Evolutionary conservation across 345 rosid species (phyloP), one percentile per base, ranked within the genome.

Genomic region (Citrus glauca): DNA sequence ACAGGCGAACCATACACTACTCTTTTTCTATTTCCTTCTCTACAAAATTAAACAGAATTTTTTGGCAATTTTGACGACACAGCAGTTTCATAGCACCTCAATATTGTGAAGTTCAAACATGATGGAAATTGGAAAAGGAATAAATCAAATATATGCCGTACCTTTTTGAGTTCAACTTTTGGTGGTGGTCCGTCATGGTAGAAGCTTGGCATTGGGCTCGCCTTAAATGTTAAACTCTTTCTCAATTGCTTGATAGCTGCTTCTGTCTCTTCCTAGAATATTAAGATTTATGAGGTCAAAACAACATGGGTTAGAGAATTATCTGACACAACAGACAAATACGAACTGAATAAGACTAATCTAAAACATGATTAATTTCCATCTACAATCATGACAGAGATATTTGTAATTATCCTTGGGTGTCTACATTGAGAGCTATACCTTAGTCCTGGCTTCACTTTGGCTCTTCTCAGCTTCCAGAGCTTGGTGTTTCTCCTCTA

Each of bases 151-250:
- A 6, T n/a, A 62, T 40, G 13, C 19, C 55, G 72, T 89, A 93
- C 98, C 97, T 95, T 95, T 84, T 90, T 93, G 70, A 88, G 91
- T 82, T 90, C 93, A 78, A 80, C 88, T 86, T 91, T 92, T 57
- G 97, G 95, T 56, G 98, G 97, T 71, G 97, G 94, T 69, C 94
- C 92, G 72, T 93, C 98, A 4, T 83, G 81, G 82, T 95, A 95
- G 86, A 95, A 95, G 79, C 84, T 89, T 30, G 98, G 98, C 88
- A 95, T 92, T 14, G 98, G 98, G 65, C 77, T 93, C 10, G 98
- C 98, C 85, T 86, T 95, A 73, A 92, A 85, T 72, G 73, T 82
- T 89, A 95, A 88, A 85, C 87, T 90, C 88, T 84, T 95, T 83
- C 98, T 90, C 71, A 95, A 77, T 83, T 90, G 88, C 86, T 85